Evolutionary conservation across 2,329 filamentous ascomycete species (phyloP).

Genomic region (Pochonia chlamydosporia): DNA sequence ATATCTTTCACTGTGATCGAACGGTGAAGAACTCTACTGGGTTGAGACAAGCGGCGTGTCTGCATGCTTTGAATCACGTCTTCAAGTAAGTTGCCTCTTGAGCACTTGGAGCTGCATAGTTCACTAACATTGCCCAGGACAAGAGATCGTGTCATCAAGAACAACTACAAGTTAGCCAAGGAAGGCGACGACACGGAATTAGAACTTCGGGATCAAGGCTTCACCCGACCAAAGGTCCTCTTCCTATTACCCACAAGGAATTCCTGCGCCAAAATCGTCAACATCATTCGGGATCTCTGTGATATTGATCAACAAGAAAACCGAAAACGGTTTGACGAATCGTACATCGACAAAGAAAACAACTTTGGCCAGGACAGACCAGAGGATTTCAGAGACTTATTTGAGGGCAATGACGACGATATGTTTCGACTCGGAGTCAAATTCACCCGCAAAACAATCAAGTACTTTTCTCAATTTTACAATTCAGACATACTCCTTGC

Average conservation of each 20-base stretch:
- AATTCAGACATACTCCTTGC: conserved; percentile 92
- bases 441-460: conserved; percentile 92
- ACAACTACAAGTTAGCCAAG: conserved; percentile 73
- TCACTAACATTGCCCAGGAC: conserved; percentile 45
- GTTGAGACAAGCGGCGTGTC: conserved; percentile 65
- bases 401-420: conserved; percentile 93
- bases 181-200: conserved; percentile 58
- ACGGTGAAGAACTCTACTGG: conserved; percentile 61
- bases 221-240: conserved; percentile 88
- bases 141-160: conserved; percentile 84
- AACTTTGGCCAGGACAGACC: conserved; percentile 70
- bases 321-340: conserved; percentile 83
- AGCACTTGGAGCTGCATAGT: neutral
- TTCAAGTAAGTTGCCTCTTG: conserved; percentile 60
- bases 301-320: conserved; percentile 91
- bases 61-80: conserved; percentile 88
- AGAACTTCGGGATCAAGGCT: conserved; percentile 87
- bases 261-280: conserved; percentile 72
- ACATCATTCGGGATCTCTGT: conserved; percentile 70
- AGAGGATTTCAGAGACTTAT: conserved; percentile 82
- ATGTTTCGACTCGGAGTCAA: conserved; percentile 96
- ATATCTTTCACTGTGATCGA: conserved; percentile 71
- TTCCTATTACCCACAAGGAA: conserved; percentile 86
- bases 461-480: conserved; percentile 93
- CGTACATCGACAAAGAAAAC: conserved; percentile 61